Evolutionary conservation across 768 basidiomycete species (phyloP).

Genomic region (Phaeolepiota aurea): DNA sequence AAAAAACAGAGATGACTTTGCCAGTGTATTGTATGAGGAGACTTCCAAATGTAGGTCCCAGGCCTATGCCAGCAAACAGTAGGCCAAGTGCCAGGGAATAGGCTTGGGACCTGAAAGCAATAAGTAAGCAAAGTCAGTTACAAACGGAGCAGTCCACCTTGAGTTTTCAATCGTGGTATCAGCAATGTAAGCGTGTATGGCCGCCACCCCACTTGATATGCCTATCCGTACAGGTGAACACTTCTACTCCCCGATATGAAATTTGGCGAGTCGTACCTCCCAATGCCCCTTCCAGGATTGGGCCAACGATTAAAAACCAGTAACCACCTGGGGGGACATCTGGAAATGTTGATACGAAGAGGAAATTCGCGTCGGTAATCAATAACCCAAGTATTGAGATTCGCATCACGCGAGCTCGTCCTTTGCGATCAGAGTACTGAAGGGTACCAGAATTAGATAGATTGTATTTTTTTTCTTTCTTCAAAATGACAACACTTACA

Average conservation of each 20-base stretch:
- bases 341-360: conserved; percentile 54
- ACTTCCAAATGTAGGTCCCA: conserved; percentile 71
- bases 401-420: conserved; percentile 58
- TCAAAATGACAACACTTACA: conserved; percentile 30
- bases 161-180: conserved; percentile 51
- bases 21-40: conserved; percentile 53
- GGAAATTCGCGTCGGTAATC: conserved; percentile 53
- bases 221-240: conserved; percentile 29
- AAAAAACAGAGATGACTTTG: conserved; percentile 60
- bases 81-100: conserved; percentile 65
- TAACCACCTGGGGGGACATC: conserved; percentile 70
- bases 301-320: conserved; percentile 65
- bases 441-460: neutral
- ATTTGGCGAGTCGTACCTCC: conserved; percentile 45
- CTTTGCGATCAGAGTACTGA: conserved; percentile 71
- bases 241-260: conserved; percentile 4
- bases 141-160: conserved; percentile 28
- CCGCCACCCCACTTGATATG: conserved; percentile 37
- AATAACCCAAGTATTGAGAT: conserved; percentile 55
- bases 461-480: neutral
- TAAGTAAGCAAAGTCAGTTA: neutral
- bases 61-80: conserved; percentile 62
- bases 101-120: conserved; percentile 41
- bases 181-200: conserved; percentile 58
- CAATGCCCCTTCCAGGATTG: conserved; percentile 56